phyloP scores from a whole-genome alignment of 2,329 filamentous ascomycete species.

The Diaporthe sp. region DNA sequence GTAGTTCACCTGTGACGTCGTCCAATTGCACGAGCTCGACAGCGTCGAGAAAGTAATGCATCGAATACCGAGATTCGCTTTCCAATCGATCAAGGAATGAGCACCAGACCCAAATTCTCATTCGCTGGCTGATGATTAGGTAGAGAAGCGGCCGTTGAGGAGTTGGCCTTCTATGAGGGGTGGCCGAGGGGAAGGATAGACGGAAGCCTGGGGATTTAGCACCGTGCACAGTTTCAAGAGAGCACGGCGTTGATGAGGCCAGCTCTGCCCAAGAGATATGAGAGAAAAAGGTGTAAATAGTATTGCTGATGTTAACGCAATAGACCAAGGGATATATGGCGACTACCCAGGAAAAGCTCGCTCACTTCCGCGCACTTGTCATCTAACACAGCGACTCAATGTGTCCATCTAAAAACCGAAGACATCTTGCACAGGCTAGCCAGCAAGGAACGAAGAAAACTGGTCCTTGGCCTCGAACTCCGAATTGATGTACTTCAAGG shows the following conservation, averaged over 20 bases:
- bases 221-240: neutral
- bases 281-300: neutral
- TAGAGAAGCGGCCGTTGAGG: neutral
- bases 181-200: neutral
- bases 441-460: slow-evolving; percentile 28
- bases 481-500: slow-evolving; percentile 41
- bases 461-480: slow-evolving; percentile 33
- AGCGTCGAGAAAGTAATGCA: neutral
- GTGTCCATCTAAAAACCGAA: neutral
- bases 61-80: neutral
- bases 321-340: neutral
- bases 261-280: neutral
- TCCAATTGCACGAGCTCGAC: neutral
- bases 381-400: neutral
- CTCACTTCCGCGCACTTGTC: neutral
- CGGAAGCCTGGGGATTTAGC: no score
- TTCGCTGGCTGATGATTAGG: neutral
- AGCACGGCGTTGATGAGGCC: no score
- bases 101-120: neutral
- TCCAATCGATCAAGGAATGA: neutral
- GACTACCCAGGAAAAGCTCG: neutral
- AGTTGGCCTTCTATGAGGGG: neutral
- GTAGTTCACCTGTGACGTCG: slow-evolving; percentile 27
- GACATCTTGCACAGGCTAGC: neutral
- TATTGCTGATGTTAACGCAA: neutral